Conservation (phyloP, 2,329 filamentous ascomycete genomes). For the Didymella arachidicola region DNA sequence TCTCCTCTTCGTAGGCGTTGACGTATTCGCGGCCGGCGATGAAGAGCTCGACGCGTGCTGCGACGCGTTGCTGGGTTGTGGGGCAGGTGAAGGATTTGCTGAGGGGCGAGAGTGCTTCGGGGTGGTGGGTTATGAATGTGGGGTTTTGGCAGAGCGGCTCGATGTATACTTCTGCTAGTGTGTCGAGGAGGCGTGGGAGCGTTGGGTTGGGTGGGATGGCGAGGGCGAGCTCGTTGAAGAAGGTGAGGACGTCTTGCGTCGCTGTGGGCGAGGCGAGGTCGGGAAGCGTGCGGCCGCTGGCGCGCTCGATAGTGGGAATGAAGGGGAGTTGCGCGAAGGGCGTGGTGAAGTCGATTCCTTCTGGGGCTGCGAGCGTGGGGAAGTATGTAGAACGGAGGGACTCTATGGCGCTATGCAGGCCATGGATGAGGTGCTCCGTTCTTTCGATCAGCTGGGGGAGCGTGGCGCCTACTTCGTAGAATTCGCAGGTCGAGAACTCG, state of each 20-base stretch:
- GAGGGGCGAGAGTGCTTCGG: conserved; percentile 87
- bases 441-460: conserved; percentile 75
- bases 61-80: conserved; percentile 71
- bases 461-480: conserved; percentile 55
- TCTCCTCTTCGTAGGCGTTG: conserved; percentile 99
- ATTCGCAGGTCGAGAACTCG: conserved; percentile 57
- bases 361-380: conserved; percentile 45
- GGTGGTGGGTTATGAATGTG: conserved; percentile 88
- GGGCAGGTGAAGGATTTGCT: conserved; percentile 84
- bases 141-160: conserved; percentile 77
- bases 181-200: conserved; percentile 78
- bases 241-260: conserved; percentile 62
- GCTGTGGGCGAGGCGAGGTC: conserved; percentile 61
- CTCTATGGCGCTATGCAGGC: conserved; percentile 39
- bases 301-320: conserved; percentile 76
- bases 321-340: conserved; percentile 77
- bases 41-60: conserved; percentile 86
- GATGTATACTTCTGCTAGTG: conserved; percentile 76
- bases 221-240: conserved; percentile 62
- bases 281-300: conserved; percentile 71
- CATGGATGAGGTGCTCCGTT: conserved; percentile 75
- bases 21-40: conserved; percentile 81
- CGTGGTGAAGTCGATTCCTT: conserved; percentile 65
- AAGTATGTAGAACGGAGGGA: conserved; percentile 56
- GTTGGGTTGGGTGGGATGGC: conserved; percentile 61